Evolutionary conservation across 768 basidiomycete species (phyloP), one percentile per base, ranked within the genome.

Genomic region (Steccherinum ochraceum): DNA sequence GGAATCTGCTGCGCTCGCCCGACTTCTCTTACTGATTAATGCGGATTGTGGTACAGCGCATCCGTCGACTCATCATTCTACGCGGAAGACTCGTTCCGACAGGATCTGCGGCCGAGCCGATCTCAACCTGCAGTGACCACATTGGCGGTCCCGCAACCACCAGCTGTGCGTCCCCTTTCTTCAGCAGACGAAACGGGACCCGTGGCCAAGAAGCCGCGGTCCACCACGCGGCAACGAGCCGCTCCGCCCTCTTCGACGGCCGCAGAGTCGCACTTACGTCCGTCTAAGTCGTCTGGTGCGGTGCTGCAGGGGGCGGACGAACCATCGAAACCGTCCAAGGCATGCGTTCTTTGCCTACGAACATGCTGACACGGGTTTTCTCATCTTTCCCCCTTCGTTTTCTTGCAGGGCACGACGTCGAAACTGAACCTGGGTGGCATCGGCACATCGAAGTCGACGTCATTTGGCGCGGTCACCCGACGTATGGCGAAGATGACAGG

Each of bases 271-370:
- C 54, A 60, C 50, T 47, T 64, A 47, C 84, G 83, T 67, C 67
- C 77, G 57, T 75, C 72, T 63, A 88, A 85, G 75, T 67, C 77
- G 60, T 71, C 71, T 64, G 67, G 75, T 55, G 56, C 56, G 39
- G 21, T 60, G 43, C 58, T 55, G 51, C 52, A 56, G 53, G 61
- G 58, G 56, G 60, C 61, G 61, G 84, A 84, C 71, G 83, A 86
- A 69, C 79, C 81, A 67, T 73, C 77, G 77, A 88, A 87, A 86
- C 56, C 59, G 59, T 62, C 61, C 56, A 89, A 90, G 87, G 88
- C 83, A 87, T 81, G 86, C 83, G 81, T 81, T 77, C 85, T 83
- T 82, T 82, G 78, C 78, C 86, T 79, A 83, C 79, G 74, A 80
- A n/a, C 16, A 85, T 84, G 77, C 81, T 86, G 86, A 86, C 74